These are phyloP conservation scores for Aegle marmelos DNA, from an alignment of 345 rosid species.

Conservation along the genomic window DNA sequence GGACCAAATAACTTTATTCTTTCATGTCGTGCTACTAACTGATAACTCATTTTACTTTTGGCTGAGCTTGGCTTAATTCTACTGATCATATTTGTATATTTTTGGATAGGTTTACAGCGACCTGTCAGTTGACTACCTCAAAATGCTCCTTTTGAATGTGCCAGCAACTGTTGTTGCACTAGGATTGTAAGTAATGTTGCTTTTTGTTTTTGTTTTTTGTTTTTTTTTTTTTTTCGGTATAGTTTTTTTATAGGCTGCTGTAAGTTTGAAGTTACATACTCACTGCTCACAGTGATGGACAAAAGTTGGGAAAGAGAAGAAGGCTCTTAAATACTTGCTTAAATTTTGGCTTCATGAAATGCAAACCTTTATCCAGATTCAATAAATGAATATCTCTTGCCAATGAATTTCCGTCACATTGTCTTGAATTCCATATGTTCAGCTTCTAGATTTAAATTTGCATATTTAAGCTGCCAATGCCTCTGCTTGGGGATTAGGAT, in stretches of 20 bases:
- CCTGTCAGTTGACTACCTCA: conserved; percentile 80
- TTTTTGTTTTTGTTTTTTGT: neutral
- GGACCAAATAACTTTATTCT: neutral
- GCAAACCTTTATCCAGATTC: neutral
- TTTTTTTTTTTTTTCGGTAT: too few species aligned
- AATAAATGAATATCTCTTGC: neutral
- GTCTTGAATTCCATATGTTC: neutral
- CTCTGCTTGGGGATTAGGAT: neutral
- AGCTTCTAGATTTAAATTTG: neutral
- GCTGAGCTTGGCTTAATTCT: neutral
- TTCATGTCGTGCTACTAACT: neutral
- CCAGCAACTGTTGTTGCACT: conserved; percentile 87
- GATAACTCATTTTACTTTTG: neutral
- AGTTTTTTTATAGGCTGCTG: neutral
- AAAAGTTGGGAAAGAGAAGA: neutral
- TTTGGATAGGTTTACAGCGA: conserved; percentile 79
- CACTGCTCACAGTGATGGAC: neutral
- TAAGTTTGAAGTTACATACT: neutral
- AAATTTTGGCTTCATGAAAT: neutral
- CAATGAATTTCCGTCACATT: neutral
- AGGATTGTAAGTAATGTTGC: conserved; percentile 41
- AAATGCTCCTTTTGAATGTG: conserved; percentile 84
- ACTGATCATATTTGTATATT: conserved; percentile 8
- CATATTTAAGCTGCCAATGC: neutral
- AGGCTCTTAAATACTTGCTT: neutral